Evolutionary conservation across 495 filamentous ascomycete genomes (phyloP), one percentile per base, ranked within the genome.

Genomic region (Neurospora sp.): DNA sequence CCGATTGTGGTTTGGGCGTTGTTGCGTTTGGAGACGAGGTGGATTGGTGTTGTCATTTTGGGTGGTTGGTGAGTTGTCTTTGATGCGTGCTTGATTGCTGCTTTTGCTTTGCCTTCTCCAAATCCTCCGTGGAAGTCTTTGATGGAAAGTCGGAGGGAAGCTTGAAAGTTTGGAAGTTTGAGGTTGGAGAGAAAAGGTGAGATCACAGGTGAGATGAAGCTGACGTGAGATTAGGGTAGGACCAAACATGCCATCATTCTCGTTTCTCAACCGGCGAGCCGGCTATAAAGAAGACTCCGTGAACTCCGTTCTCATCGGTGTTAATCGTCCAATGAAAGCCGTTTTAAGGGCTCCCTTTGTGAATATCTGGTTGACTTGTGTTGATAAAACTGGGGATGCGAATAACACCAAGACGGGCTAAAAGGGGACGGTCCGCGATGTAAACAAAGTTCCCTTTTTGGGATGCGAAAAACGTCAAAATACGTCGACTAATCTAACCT

Each of bases 11-110:
- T 68, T 12, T 53, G 12, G n/a, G 72, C 72, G 41, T 70, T 73
- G 68, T 73, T 73, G 66, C 0, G 40, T 14, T 73, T 73, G 40
- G 68, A 73, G 22, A 73, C 72, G 20, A 73, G 22, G 68, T 73
- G 72, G 38, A 73, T 40, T 61, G 35, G 40, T 41, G 20, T 68
- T 40, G 69, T 11, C 37, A 20, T 40, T 2, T 7, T 48, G 44
- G n/a, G 31, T 10, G 46, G 42, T 40, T 69, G 31, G 12, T 66
- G 61, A 27, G 20, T 5, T 44, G 16, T n/a, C 18, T 44, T 44
- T 44, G 40, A 12, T 42, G 41, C 38, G 14, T 42, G 14, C 5
- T 42, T 42, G 3, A 38, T 38, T 38, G 38, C 38, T 38, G 38
- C 8, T 38, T 38, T 38, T 38, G 38, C 38, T 38, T 39, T 39